Conservation (phyloP, 2,329 filamentous ascomycete genomes). For the Pseudogymnoascus sp. region DNA sequence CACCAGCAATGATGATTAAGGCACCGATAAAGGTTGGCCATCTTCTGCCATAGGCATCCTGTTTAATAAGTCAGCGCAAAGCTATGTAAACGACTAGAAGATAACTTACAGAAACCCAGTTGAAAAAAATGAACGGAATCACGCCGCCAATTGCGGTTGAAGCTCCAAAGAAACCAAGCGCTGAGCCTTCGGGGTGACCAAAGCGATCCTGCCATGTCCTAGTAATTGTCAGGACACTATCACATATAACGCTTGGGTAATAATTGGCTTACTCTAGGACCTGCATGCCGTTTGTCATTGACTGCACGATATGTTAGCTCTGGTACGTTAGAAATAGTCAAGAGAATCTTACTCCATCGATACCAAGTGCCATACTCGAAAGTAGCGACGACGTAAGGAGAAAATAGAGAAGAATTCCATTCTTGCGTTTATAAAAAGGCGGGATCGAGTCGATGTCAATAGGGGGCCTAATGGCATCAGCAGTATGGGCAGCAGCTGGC, state of each 20-base stretch:
- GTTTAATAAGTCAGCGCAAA: background rate
- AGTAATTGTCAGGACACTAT: background rate
- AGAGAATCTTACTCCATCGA: slow-evolving; percentile 32
- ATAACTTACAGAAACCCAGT: background rate
- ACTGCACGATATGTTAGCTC: slow-evolving; percentile 18
- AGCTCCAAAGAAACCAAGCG: slow-evolving; percentile 34
- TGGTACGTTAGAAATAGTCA: background rate
- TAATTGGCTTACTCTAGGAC: slow-evolving; percentile 24
- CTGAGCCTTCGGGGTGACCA: slow-evolving; percentile 32
- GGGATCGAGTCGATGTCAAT: slow-evolving; percentile 21
- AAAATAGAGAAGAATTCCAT: slow-evolving; percentile 37
- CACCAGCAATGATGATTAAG: slow-evolving; percentile 34
- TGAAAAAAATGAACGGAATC: slow-evolving; percentile 21
- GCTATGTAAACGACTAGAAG: background rate
- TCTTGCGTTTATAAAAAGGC: slow-evolving; percentile 27
- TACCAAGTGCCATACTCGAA: slow-evolving; percentile 36
- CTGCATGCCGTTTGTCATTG: slow-evolving; percentile 37
- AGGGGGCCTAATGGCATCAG: slow-evolving; percentile 20
- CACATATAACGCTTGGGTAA: background rate
- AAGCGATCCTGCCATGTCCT: slow-evolving; percentile 33
- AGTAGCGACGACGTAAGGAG: slow-evolving; percentile 37
- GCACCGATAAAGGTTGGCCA: slow-evolving; percentile 32
- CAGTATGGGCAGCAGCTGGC: slow-evolving; percentile 23
- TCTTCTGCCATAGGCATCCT: slow-evolving; percentile 26
- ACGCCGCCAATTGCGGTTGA: slow-evolving; percentile 36